Conservation (phyloP, 371 early-diverging fungal species). For the Mucor sp. region DNA sequence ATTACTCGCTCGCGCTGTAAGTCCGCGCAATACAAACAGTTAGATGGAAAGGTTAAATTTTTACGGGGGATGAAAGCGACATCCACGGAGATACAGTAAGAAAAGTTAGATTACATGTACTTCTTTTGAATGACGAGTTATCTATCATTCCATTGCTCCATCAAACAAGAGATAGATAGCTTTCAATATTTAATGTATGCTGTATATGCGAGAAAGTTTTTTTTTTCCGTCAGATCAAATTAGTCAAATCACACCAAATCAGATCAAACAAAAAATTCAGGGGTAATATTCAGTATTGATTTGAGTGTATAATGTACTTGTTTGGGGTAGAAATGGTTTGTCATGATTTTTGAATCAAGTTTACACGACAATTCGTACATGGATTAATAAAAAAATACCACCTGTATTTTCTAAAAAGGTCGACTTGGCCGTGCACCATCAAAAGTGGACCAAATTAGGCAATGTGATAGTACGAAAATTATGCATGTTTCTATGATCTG, state of each 20-base stretch:
- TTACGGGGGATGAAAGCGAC: not conserved
- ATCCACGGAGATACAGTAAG: not conserved
- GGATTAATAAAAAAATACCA: not conserved
- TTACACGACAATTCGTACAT: not conserved
- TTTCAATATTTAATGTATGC: not conserved
- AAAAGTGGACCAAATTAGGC: not conserved
- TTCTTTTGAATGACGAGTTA: not conserved
- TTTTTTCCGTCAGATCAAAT: too few species aligned
- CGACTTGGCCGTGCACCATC: not conserved
- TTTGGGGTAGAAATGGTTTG: not conserved
- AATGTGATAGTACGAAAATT: not conserved
- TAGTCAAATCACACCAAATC: too few species aligned
- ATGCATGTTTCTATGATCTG: not conserved
- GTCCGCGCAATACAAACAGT: not conserved
- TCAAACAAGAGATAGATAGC: not conserved
- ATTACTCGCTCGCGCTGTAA: not conserved
- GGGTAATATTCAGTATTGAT: not conserved
- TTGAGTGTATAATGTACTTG: not conserved
- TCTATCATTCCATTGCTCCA: not conserved
- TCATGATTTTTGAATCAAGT: not conserved
- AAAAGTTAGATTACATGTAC: not conserved
- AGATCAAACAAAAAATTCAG: not conserved
- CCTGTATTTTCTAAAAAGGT: slow-evolving; percentile 4
- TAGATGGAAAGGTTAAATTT: not conserved
- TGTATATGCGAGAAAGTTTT: not conserved